Evolutionary conservation across 2,329 filamentous ascomycete species (phyloP).

Genomic region (Coleophoma eucalyptorum): DNA sequence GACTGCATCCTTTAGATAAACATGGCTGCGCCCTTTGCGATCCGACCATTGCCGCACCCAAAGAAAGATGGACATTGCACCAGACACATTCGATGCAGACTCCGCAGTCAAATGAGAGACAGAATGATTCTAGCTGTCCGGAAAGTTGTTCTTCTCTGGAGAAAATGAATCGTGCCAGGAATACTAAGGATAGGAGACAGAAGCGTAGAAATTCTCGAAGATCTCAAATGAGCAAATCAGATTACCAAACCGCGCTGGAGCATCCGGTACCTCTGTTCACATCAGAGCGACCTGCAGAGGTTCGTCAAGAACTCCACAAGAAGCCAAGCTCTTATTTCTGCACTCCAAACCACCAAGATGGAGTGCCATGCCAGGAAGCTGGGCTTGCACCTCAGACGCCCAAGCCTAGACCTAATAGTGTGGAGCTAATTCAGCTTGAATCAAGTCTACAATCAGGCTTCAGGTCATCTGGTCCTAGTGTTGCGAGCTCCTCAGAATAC

Average conservation of each 20-base stretch:
- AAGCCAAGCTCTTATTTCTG: background rate
- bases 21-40: background rate
- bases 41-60: background rate
- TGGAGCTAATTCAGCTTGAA: background rate
- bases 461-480: background rate
- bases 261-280: background rate
- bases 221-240: background rate
- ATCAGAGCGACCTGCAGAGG: background rate
- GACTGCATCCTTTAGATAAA: background rate
- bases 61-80: no score
- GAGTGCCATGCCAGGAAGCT: background rate
- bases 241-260: background rate
- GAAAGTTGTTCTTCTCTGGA: background rate
- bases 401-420: background rate
- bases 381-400: background rate
- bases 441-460: background rate
- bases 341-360: background rate
- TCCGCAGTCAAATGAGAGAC: background rate
- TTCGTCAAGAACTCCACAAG: background rate
- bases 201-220: no score
- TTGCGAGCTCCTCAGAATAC: constrained; percentile 8
- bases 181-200: background rate
- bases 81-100: no score
- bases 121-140: background rate
- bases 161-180: background rate